Evolutionary conservation across 192 early-diverging fungal genomes (phyloP).

Genomic region (Entophlyctis helioformis): DNA sequence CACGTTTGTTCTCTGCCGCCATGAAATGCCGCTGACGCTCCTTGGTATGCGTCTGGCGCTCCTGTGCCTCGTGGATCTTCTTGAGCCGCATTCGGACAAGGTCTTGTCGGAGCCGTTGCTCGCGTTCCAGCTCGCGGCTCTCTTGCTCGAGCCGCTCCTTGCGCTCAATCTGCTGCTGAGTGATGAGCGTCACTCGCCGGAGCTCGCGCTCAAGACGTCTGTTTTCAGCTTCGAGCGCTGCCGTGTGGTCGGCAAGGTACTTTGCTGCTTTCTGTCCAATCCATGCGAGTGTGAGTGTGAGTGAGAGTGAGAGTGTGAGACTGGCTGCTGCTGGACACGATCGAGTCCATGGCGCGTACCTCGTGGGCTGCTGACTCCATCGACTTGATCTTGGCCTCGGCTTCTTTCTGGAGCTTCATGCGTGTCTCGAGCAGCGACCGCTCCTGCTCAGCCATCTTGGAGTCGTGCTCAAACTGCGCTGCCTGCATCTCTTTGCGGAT

Average conservation of each 20-base stretch:
- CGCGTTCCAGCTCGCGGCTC: slow-evolving; percentile 26
- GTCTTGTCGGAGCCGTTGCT: slow-evolving; percentile 22
- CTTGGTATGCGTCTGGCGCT: no score
- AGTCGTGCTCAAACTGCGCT: slow-evolving; percentile 22
- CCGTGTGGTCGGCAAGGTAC: slow-evolving; percentile 29
- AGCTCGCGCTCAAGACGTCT: slow-evolving; percentile 21
- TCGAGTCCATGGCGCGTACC: slow-evolving; percentile 1
- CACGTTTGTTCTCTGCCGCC: no score
- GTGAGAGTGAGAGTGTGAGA: background rate
- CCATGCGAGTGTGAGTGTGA: background rate
- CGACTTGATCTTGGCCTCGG: slow-evolving; percentile 29
- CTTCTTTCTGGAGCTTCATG: slow-evolving; percentile 38
- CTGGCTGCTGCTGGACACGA: background rate
- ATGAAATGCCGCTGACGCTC: no score
- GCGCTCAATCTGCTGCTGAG: slow-evolving; percentile 18
- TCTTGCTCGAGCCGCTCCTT: slow-evolving; percentile 21
- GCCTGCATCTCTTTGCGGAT: slow-evolving; percentile 26
- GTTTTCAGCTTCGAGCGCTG: slow-evolving; percentile 30
- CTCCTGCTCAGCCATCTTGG: slow-evolving; percentile 20
- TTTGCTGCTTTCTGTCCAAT: slow-evolving; percentile 28
- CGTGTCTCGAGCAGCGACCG: slow-evolving; percentile 28
- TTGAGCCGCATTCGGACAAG: slow-evolving; percentile 20
- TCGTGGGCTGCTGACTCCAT: slow-evolving; percentile 45
- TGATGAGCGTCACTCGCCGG: slow-evolving; percentile 9
- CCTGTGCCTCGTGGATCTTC: slow-evolving; percentile 10